A percentile compares a stretch with the other conserved stretches of the same genome.
Evolutionary conservation across 176 grass and related monocot genomes (phyloP).

Genomic region (Chloris gayana): DNA sequence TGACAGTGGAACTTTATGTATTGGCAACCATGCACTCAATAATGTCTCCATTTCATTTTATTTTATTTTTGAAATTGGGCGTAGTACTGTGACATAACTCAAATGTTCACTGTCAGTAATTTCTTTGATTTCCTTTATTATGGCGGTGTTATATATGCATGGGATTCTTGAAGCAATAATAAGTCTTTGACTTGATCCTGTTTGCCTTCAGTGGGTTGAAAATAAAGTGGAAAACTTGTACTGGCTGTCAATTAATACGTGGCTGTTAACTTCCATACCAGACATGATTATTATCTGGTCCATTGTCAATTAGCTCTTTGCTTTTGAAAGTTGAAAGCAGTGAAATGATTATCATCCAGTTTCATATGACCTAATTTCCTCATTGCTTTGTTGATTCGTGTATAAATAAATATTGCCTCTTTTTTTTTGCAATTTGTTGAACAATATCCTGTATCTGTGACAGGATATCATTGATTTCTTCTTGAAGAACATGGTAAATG

Average conservation of each 20-base stretch:
- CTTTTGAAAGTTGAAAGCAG: background rate
- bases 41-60: background rate
- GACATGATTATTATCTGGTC: background rate
- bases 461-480: conserved; percentile 92
- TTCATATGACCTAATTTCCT: conserved; percentile 14
- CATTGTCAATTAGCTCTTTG: background rate
- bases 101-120: background rate
- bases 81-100: background rate
- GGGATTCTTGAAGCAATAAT: background rate
- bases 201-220: background rate
- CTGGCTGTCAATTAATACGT: background rate
- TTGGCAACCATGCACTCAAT: background rate
- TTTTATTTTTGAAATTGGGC: too few relatives aligned
- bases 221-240: background rate
- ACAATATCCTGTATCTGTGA: conserved; percentile 27
- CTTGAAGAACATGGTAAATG: conserved; percentile 94
- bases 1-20: background rate
- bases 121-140: background rate
- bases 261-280: background rate
- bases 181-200: background rate
- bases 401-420: conserved; percentile 11
- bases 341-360: background rate
- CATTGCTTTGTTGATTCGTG: conserved; percentile 5
- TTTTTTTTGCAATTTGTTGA: conserved; percentile 3
- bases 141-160: background rate